phyloP scores from a whole-genome alignment of 768 basidiomycete genomes.

The Ephemerocybe angulata region DNA sequence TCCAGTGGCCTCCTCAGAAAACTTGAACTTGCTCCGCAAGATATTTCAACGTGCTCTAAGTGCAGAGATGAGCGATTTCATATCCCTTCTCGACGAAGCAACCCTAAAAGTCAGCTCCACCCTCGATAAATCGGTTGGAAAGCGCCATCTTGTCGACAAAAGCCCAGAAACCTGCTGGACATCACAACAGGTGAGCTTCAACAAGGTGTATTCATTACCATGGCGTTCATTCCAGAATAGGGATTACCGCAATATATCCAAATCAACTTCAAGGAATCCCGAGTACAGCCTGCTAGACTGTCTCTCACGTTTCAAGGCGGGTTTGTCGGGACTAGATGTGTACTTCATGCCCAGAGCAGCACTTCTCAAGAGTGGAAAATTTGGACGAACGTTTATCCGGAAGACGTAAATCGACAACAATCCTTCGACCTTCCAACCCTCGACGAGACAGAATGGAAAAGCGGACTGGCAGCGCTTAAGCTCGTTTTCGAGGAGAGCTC shows the following conservation, averaged over 20 bases:
- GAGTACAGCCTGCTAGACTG: slow-evolving; percentile 53
- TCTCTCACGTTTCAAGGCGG: slow-evolving; percentile 81
- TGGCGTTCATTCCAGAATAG: slow-evolving; percentile 34
- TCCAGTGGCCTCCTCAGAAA: background rate
- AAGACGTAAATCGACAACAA: slow-evolving; percentile 76
- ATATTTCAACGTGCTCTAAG: background rate
- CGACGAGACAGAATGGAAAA: slow-evolving; percentile 16
- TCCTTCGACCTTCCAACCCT: slow-evolving; percentile 49
- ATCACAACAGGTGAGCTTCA: slow-evolving; percentile 59
- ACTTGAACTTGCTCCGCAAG: background rate
- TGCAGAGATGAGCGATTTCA: slow-evolving; percentile 22
- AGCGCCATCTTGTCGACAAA: slow-evolving; percentile 65
- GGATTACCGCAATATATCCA: slow-evolving; percentile 77
- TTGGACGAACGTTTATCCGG: slow-evolving; percentile 62
- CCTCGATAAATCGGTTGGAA: slow-evolving; percentile 68
- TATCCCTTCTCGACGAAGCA: slow-evolving; percentile 33
- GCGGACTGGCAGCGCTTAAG: slow-evolving; percentile 48
- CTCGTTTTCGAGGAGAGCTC: slow-evolving; percentile 78
- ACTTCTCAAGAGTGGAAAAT: slow-evolving; percentile 43
- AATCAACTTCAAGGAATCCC: slow-evolving; percentile 45
- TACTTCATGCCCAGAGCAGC: slow-evolving; percentile 35
- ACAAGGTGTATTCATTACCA: background rate
- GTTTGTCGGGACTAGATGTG: slow-evolving; percentile 71
- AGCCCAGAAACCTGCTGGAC: slow-evolving; percentile 84
- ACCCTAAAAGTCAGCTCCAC: slow-evolving; percentile 70